Base-by-base conservation (phyloP, 1,139 yeast genomes). In the Debaryomycetaceae sp. region DNA sequence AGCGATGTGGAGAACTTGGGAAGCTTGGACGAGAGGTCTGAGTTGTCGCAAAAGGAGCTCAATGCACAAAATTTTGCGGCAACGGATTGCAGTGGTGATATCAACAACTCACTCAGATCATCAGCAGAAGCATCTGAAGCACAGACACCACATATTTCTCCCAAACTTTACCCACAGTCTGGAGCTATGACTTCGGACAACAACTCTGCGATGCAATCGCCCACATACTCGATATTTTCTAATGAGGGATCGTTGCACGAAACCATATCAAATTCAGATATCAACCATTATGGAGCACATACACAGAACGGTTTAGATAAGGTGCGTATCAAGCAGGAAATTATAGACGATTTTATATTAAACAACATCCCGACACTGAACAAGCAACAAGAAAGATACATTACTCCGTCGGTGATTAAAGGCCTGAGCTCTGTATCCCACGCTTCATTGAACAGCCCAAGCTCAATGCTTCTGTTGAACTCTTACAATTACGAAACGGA, bases 331-430 rank as follows among this genome's bases (percentile, higher is more conserved):
- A 70, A 69, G 46, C 72, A 67, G 45, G 73, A 69, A 43, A 67
- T 67, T 41, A 66, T 67, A 38, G 70, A 68, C 42, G 74, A 69
- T 47, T 68, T 68, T 46, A 47, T 56, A 37, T 53, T 68, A 44
- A 68, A 68, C 51, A 68, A 67, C 42, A 65, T 68, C 19, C 69
- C 69, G 41, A 65, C 58, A 31, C 59, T 53, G 15, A 39, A 40
- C 39, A 40, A 35, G 22, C 41, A 19, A 30, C 35, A 43, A 38
- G 46, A 38, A 37, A 46, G 44, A 39, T 56, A 46, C 39, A 45
- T 54, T 14, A 47, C 53, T 3, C 58, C 61, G 3, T 38, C 51
- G 5, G 43, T 48, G 9, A 52, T 55, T 40, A 52, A 49, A 34
- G 40, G 44, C 34, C 31, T 38, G 19, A 34, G 38, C 24, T 36